Evolutionary conservation across 352 stramenopile genomes (phyloP), one percentile per base, ranked within the genome.

Genomic region (Peronospora tabacina): DNA sequence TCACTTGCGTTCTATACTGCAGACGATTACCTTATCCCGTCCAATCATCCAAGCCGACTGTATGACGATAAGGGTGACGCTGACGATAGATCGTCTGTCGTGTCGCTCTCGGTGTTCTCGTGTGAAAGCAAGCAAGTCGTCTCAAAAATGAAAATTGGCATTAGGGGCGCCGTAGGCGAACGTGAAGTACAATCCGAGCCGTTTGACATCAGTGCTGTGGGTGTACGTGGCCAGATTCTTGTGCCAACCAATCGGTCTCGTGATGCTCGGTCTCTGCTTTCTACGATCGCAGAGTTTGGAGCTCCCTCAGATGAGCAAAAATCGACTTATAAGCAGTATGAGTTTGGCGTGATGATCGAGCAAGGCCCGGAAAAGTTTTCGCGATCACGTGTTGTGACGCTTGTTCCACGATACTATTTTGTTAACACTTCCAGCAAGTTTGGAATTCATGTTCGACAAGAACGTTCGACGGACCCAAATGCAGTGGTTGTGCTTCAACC

Each of bases 281-380:
- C 68, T n/a, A 74, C 72, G 3, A 70, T 81, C n/a, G 41, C 74
- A 34, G 65, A 80, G 38, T 68, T 69, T 17, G 51, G 55, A 12
- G 42, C 51, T 15, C 37, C 45, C 30, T 58, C 55, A 7, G 52
- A 67, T 42, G 58, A 50, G 16, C 41, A 66, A 7, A 46, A 52
- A 17, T 58, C 63, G 13, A 64, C 58, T n/a, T 72, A 79, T 35
- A 84, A 85, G 50, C 75, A 90, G 60, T 89, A 77, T 44, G 82
- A 90, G 32, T 82, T 92, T 41, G 82, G 82, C n/a, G 75, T 92
- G 8, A 87, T 87, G 66, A 85, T 92, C 16, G 82, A 92, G 40
- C 79, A 90, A 66, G 82, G 76, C 0, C 82, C 82, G 1, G 70
- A 72, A 12, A 80, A 80, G 22, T 92, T 92, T 47, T 85, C 75